These are phyloP conservation scores for Taphrina flavorubra DNA, from an alignment of 1,139 yeast genomes.

Conservation along the genomic window DNA sequence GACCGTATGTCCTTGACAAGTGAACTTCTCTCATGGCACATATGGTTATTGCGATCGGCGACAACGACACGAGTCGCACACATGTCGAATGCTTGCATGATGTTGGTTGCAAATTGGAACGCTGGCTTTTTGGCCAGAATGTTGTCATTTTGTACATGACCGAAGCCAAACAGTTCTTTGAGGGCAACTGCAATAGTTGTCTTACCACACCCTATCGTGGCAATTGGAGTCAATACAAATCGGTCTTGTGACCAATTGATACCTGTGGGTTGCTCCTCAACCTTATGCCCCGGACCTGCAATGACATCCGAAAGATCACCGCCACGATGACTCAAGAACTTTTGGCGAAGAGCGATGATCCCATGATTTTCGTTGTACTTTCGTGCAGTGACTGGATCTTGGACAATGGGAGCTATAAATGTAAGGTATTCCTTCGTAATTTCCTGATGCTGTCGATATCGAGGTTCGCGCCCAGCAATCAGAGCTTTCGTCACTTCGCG, in stretches of 20 bases:
- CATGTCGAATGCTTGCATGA: constrained; percentile 55
- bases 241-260: constrained; percentile 46
- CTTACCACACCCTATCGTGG: constrained; percentile 95
- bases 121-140: constrained; percentile 56
- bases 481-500: constrained; percentile 79
- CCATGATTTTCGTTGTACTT: constrained; percentile 67
- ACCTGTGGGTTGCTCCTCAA: background rate
- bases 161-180: constrained; percentile 64
- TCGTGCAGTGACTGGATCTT: constrained; percentile 57
- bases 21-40: constrained; percentile 69
- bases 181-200: constrained; percentile 78
- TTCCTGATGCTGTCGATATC: constrained; percentile 60
- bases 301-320: constrained; percentile 57
- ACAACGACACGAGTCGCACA: constrained; percentile 60
- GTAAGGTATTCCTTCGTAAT: constrained; percentile 72
- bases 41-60: constrained; percentile 84
- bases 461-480: constrained; percentile 56
- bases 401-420: constrained; percentile 56
- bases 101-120: constrained; percentile 60
- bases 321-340: constrained; percentile 60
- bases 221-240: constrained; percentile 77
- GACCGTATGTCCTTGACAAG: constrained; percentile 61
- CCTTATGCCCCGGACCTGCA: constrained; percentile 12
- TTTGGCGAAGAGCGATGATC: constrained; percentile 71
- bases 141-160: constrained; percentile 85